These are phyloP conservation scores for Xylaria sp. DNA, from an alignment of 495 filamentous ascomycete genomes.

Conservation along the genomic window DNA sequence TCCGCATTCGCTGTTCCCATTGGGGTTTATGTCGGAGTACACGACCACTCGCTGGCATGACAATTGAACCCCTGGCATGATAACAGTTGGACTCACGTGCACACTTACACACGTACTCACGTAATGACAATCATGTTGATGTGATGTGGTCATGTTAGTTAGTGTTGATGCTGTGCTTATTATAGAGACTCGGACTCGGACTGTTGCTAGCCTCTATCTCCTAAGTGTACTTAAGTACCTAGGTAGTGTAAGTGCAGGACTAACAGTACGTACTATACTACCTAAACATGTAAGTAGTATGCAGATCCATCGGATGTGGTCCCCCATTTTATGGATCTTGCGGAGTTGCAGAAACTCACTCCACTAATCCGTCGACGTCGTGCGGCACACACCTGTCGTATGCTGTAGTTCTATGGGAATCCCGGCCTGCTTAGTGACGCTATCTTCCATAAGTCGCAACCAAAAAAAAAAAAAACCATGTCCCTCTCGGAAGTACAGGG, in stretches of 20 bases:
- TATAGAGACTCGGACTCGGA: neutral
- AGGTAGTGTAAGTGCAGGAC: too few relatives aligned
- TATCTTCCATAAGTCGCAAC: neutral
- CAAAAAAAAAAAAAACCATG: slow-evolving; percentile 5
- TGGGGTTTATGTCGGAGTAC: neutral
- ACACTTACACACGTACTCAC: too few relatives aligned
- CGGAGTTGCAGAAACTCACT: slow-evolving; percentile 17
- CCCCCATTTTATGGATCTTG: slow-evolving; percentile 5
- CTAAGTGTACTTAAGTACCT: too few relatives aligned
- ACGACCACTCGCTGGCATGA: neutral
- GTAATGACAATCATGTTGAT: neutral
- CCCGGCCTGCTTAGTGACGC: slow-evolving; percentile 7
- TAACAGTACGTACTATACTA: too few relatives aligned
- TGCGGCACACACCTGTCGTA: neutral
- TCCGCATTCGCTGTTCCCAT: neutral
- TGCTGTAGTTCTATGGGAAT: neutral
- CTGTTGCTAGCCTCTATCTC: slow-evolving; percentile 5
- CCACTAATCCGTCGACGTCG: slow-evolving; percentile 11
- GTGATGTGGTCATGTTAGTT: neutral
- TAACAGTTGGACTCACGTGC: neutral
- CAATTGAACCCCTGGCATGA: neutral
- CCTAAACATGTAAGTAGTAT: too few relatives aligned
- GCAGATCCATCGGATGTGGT: slow-evolving; percentile 8
- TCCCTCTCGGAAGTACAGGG: neutral
- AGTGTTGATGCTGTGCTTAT: neutral